Conservation (phyloP, 2,329 filamentous ascomycete species). For the Calonectria hongkongensis region DNA sequence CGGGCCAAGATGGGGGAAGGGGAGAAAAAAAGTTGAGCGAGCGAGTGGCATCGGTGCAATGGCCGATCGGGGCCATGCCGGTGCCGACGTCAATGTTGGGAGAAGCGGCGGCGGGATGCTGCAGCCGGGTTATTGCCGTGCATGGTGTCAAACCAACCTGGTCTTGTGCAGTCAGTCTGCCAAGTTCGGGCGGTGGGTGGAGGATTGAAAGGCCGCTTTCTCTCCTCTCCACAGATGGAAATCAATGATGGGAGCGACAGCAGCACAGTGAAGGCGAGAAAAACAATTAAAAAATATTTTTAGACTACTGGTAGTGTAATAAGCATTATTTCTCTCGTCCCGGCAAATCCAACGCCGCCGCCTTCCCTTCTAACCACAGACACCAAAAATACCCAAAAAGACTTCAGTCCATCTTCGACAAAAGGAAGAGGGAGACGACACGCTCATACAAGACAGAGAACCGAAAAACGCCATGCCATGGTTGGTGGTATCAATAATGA, state of each 20-base stretch:
- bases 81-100: constrained; percentile 14
- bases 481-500: constrained; percentile 54
- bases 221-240: not conserved
- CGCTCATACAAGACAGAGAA: constrained; percentile 39
- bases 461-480: constrained; percentile 55
- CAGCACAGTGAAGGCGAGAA: not conserved
- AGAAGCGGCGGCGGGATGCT: constrained; percentile 12
- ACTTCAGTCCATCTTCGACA: constrained; percentile 19
- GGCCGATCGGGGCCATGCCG: constrained; percentile 27
- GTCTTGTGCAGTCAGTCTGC: constrained; percentile 21
- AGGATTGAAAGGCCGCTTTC: constrained; percentile 25
- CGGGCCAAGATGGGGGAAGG: not conserved
- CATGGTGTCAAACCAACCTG: constrained; percentile 31
- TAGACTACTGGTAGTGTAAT: constrained; percentile 33
- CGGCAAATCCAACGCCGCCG: constrained; percentile 38
- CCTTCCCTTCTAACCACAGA: constrained; percentile 24
- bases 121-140: constrained; percentile 51
- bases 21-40: constrained; percentile 7
- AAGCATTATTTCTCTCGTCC: constrained; percentile 33
- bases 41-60: constrained; percentile 10
- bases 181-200: constrained; percentile 23
- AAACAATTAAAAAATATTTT: constrained; percentile 38
- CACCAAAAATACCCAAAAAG: constrained; percentile 32
- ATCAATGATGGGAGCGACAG: not conserved
- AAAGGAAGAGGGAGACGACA: constrained; percentile 22